These are phyloP conservation scores for Xylaria sp. DNA, from an alignment of 2,329 filamentous ascomycete genomes.

Conservation along the genomic window DNA sequence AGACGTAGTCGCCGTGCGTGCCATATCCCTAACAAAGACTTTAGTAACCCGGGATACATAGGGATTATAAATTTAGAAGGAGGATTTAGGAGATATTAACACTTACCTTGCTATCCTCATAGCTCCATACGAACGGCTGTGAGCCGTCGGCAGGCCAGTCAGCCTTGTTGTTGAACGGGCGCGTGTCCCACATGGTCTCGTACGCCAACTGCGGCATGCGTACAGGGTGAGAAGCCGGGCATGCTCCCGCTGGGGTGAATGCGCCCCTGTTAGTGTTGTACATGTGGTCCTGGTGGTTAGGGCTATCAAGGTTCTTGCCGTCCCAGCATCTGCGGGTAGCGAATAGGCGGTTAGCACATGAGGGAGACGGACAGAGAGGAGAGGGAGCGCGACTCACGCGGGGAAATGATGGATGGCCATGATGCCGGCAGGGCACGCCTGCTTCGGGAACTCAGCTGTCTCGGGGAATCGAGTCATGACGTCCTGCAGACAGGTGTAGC, in stretches of 20 bases:
- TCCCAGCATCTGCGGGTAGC: slow-evolving; percentile 49
- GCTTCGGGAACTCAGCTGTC: slow-evolving; percentile 43
- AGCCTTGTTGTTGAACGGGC: slow-evolving; percentile 45
- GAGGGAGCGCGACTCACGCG: slow-evolving; percentile 32
- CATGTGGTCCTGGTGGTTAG: slow-evolving; percentile 56
- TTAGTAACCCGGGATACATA: slow-evolving; percentile 7
- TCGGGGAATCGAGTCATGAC: slow-evolving; percentile 46
- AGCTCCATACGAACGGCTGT: slow-evolving; percentile 45
- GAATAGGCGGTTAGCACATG: slow-evolving; percentile 14
- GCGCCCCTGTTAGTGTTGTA: slow-evolving; percentile 46
- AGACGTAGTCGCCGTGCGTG: slow-evolving; percentile 38
- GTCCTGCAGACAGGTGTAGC: slow-evolving; percentile 43
- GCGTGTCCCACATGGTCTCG: slow-evolving; percentile 53
- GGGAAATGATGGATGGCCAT: slow-evolving; percentile 49
- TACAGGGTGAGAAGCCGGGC: slow-evolving; percentile 45
- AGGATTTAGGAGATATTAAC: slow-evolving; percentile 10
- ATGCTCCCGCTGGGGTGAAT: slow-evolving; percentile 40
- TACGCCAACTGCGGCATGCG: slow-evolving; percentile 48
- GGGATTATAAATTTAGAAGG: slow-evolving; percentile 3
- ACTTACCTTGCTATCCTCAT: slow-evolving; percentile 39
- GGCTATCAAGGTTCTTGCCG: slow-evolving; percentile 53
- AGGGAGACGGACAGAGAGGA: slow-evolving; percentile 13
- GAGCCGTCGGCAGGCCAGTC: slow-evolving; percentile 44
- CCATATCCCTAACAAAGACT: slow-evolving; percentile 33
- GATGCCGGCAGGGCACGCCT: slow-evolving; percentile 46